Evolutionary conservation across 148 eudicot species (phyloP).

Genomic region (Rhododendron ovatum): DNA sequence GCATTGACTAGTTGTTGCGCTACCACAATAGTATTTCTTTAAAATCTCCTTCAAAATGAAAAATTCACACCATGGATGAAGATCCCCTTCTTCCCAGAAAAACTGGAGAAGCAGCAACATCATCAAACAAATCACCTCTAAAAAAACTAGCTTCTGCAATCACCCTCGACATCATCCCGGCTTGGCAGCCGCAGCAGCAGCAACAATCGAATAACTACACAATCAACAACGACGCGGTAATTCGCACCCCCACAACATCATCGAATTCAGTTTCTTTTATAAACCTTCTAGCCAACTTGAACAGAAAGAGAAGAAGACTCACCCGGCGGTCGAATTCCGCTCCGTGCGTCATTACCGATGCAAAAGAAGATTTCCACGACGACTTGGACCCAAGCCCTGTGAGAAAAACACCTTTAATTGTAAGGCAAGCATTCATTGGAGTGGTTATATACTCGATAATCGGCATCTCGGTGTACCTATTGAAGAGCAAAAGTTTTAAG

Average conservation of each 20-base stretch:
- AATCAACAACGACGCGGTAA: conserved; percentile 1
- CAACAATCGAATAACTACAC: neutral
- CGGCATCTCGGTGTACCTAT: conserved; percentile 25
- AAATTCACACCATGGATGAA: neutral
- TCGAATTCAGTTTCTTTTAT: conserved; percentile 13
- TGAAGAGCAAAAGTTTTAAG: conserved; percentile 20
- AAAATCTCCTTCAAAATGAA: neutral
- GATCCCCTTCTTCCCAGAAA: conserved; percentile 5
- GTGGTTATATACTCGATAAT: conserved; percentile 26
- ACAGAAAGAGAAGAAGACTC: conserved; percentile 11
- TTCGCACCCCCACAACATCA: conserved; percentile 14
- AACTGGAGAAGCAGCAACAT: neutral
- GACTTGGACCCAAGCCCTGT: conserved; percentile 16
- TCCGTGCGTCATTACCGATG: conserved; percentile 30
- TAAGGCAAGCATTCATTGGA: conserved; percentile 37
- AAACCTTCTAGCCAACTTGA: conserved; percentile 20
- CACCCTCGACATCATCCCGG: neutral
- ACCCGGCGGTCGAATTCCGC: conserved; percentile 32
- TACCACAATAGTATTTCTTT: neutral
- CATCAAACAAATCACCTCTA: conserved; percentile 6
- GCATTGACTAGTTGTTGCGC: neutral
- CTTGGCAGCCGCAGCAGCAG: neutral
- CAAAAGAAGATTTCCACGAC: conserved; percentile 5
- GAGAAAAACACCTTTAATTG: conserved; percentile 24
- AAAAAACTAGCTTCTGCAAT: neutral